These are phyloP conservation scores for Pseudoneurospora amorphoporcata DNA, from an alignment of 495 filamentous ascomycete genomes.

Conservation along the genomic window DNA sequence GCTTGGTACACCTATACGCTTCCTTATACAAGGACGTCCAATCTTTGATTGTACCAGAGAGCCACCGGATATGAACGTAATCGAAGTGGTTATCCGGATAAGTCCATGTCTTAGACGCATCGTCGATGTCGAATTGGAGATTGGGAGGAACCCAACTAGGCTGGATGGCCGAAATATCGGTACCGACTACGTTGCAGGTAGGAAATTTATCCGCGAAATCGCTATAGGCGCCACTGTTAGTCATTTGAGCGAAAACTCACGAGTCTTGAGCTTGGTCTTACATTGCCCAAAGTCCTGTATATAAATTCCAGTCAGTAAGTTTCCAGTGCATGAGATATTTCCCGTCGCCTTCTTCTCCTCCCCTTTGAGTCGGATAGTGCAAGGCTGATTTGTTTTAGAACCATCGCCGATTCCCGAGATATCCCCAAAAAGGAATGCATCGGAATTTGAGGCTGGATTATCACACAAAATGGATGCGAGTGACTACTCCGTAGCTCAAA, in stretches of 20 bases:
- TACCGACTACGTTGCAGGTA: constrained; percentile 40
- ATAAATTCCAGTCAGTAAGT: not conserved
- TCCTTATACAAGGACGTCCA: constrained; percentile 32
- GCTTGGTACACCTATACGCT: constrained; percentile 21
- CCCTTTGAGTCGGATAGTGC: too few relatives aligned
- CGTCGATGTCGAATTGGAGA: constrained; percentile 41
- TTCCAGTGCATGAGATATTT: not conserved
- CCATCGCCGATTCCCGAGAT: too few relatives aligned
- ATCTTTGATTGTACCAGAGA: constrained; percentile 39
- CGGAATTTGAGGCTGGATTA: too few relatives aligned
- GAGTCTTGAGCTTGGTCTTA: not conserved
- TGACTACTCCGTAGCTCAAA: too few relatives aligned
- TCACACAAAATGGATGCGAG: too few relatives aligned
- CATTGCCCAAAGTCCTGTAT: constrained; percentile 19
- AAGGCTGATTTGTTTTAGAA: too few relatives aligned
- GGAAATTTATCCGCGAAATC: constrained; percentile 37
- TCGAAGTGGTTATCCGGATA: constrained; percentile 37
- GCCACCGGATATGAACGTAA: constrained; percentile 44
- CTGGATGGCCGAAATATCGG: constrained; percentile 50
- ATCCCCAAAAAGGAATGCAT: too few relatives aligned
- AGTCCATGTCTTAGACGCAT: constrained; percentile 38
- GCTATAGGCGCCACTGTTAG: not conserved
- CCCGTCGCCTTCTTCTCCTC: too few relatives aligned
- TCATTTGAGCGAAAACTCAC: not conserved
- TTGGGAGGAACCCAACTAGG: constrained; percentile 35